Conservation (phyloP, 1,284 basidiomycete genomes). For the Microbotryum silenes-acaulis region DNA sequence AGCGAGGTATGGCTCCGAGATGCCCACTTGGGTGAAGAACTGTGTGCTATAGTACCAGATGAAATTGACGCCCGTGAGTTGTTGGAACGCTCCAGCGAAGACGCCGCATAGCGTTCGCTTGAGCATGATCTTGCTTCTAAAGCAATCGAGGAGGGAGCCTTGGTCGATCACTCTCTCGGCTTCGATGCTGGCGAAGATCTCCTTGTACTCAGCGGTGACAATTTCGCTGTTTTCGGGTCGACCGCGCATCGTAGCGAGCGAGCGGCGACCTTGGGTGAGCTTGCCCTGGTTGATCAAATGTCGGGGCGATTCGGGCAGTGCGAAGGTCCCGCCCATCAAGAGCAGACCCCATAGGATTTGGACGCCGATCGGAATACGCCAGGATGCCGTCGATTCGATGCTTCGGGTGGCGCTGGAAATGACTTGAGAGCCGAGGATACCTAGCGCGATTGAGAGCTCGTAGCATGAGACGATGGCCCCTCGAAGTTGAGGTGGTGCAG, state of each 20-base stretch:
- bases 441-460: conserved; percentile 28
- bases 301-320: conserved; percentile 25
- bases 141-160: background rate
- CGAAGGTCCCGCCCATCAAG: conserved; percentile 6
- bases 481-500: conserved; percentile 16
- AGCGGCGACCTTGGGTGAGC: conserved; percentile 24
- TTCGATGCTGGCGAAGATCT: conserved; percentile 27
- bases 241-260: conserved; percentile 27
- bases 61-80: conserved; percentile 27
- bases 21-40: background rate
- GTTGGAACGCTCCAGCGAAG: conserved; percentile 27
- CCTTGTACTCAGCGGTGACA: conserved; percentile 28
- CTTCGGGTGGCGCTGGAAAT: conserved; percentile 26
- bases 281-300: conserved; percentile 31
- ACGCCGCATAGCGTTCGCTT: conserved; percentile 15
- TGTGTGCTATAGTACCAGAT: background rate
- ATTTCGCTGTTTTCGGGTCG: conserved; percentile 27
- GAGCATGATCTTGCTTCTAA: background rate
- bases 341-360: conserved; percentile 19
- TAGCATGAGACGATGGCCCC: conserved; percentile 25
- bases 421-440: conserved; percentile 24
- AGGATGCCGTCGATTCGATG: conserved; percentile 14
- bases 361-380: conserved; percentile 16
- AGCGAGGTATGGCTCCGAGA: background rate
- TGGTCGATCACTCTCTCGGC: conserved; percentile 2